Conservation (phyloP, 176 grass and related monocot genomes). For the Triticum urartu region DNA sequence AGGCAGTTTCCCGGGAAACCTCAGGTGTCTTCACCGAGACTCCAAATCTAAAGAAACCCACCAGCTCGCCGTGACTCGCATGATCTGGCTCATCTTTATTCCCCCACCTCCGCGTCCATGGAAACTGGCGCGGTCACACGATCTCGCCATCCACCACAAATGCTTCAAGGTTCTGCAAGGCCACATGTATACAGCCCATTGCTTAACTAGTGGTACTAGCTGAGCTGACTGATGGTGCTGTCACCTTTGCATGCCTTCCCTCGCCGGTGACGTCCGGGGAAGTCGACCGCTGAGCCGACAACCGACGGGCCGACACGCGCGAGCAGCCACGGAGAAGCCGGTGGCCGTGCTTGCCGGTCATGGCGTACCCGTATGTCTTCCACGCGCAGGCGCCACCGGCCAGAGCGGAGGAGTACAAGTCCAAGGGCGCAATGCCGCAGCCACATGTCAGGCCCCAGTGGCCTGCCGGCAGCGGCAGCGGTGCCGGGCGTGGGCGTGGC, state of each 20-base stretch:
- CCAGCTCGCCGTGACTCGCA: background rate
- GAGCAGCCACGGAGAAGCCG: conserved; percentile 7
- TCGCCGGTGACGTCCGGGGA: conserved; percentile 48
- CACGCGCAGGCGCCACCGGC: conserved; percentile 47
- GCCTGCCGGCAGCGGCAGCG: conserved; percentile 18
- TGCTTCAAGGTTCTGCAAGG: conserved; percentile 37
- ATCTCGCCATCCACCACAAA: background rate
- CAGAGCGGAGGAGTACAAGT: conserved; percentile 45
- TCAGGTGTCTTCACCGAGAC: conserved; percentile 29
- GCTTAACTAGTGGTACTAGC: background rate
- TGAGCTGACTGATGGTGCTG: background rate
- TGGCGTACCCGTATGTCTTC: conserved; percentile 64
- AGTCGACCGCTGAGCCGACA: conserved; percentile 15
- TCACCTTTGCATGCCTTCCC: conserved; percentile 34
- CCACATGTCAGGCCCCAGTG: conserved; percentile 42
- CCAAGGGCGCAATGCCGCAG: conserved; percentile 34
- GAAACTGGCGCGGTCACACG: conserved; percentile 5
- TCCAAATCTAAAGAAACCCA: conserved; percentile 21
- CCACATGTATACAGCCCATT: conserved; percentile 14
- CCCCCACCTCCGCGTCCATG: background rate
- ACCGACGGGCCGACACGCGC: background rate
- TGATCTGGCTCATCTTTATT: conserved; percentile 38
- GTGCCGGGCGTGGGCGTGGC: background rate
- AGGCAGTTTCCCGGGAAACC: conserved; percentile 12
- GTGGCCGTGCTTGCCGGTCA: conserved; percentile 1